These are phyloP conservation scores for Pistacia vera DNA, from an alignment of 345 rosid genomes.

Conservation along the genomic window DNA sequence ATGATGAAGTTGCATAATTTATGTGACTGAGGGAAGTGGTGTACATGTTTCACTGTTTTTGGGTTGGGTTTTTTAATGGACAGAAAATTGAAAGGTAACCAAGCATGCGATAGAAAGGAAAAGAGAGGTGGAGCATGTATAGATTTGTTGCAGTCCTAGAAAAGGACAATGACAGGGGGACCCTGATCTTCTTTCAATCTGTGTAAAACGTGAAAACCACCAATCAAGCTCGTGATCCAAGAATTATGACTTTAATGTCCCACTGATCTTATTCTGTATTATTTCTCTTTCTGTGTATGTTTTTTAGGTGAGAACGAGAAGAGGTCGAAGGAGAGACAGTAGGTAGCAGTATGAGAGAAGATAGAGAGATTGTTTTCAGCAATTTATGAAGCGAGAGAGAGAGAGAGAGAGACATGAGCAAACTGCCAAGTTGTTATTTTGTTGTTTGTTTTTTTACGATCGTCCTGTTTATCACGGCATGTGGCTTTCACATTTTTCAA, in stretches of 20 bases:
- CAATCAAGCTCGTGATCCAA: slow-evolving; percentile 40
- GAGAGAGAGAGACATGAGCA: neutral
- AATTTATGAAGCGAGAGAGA: neutral
- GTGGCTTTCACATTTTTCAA: neutral
- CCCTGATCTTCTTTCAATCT: slow-evolving; percentile 5
- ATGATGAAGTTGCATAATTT: no score
- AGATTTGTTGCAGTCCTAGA: slow-evolving; percentile 1
- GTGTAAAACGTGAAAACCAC: slow-evolving; percentile 36
- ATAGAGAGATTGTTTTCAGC: neutral
- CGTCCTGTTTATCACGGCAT: neutral
- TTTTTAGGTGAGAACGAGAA: neutral
- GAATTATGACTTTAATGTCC: slow-evolving; percentile 10
- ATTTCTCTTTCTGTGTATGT: neutral
- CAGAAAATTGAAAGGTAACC: neutral
- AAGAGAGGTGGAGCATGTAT: neutral
- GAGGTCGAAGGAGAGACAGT: no score
- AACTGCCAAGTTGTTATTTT: slow-evolving; percentile 7
- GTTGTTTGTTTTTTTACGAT: neutral
- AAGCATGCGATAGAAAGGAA: neutral
- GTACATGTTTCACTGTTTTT: no score
- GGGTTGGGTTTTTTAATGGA: neutral
- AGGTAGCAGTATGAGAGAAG: no score
- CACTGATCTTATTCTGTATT: slow-evolving; percentile 4
- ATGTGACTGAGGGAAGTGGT: no score
- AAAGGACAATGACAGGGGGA: slow-evolving; percentile 22